A percentile compares a stretch with the other conserved stretches of the same genome.
Conservation (phyloP, 345 rosid species). For the Noccaea caerulescens region DNA sequence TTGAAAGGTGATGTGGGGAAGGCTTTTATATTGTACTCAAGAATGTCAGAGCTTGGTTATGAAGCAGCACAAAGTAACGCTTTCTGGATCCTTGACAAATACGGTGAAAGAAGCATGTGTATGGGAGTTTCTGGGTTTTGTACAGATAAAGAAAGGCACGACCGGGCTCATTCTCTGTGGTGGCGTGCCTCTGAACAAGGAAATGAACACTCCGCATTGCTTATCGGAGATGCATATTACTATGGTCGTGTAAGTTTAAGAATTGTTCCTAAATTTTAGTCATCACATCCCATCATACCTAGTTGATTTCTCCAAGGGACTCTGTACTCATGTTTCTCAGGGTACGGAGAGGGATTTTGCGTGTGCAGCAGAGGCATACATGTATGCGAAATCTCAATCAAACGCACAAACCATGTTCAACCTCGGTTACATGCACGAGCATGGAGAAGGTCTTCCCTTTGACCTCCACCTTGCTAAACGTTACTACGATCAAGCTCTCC, state of each 20-base stretch:
- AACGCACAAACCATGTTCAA: conserved; percentile 96
- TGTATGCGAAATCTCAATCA: conserved; percentile 82
- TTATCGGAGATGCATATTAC: conserved; percentile 93
- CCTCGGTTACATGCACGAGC: conserved; percentile 96
- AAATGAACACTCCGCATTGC: conserved; percentile 89
- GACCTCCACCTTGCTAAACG: conserved; percentile 96
- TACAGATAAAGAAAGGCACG: conserved; percentile 76
- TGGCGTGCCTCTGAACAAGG: conserved; percentile 98
- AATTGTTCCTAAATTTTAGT: not conserved
- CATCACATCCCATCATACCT: not conserved
- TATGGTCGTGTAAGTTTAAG: conserved; percentile 74
- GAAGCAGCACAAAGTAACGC: conserved; percentile 97
- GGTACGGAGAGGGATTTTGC: conserved; percentile 82
- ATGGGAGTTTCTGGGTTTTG: conserved; percentile 85
- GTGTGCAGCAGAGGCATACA: conserved; percentile 94
- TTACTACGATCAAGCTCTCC: conserved; percentile 85
- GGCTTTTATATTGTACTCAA: conserved; percentile 84
- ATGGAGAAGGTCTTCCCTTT: conserved; percentile 83
- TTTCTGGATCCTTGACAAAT: conserved; percentile 95
- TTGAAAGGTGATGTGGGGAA: conserved; percentile 84
- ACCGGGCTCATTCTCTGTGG: conserved; percentile 88
- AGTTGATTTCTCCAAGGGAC: not conserved
- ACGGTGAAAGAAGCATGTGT: conserved; percentile 88
- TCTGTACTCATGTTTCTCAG: conserved; percentile 43
- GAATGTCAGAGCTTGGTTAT: conserved; percentile 95